phyloP scores from a whole-genome alignment of 2,329 filamentous ascomycete species.

The Xylariaceae sp. region DNA sequence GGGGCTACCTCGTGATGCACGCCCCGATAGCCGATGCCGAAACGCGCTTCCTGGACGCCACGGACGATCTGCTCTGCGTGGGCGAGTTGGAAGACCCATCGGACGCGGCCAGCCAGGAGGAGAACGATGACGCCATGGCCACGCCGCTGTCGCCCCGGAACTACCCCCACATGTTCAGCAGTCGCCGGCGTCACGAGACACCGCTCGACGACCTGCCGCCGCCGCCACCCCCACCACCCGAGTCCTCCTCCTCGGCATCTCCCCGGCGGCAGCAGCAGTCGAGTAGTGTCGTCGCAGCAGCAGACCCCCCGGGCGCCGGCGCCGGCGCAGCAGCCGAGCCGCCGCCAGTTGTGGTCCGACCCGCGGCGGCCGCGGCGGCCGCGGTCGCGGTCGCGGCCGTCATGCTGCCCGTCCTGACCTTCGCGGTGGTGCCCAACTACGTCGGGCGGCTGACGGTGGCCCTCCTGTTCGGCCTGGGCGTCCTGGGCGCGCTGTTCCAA shows the following conservation, averaged over 20 bases:
- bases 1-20: constrained; percentile 46
- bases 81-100: constrained; percentile 17
- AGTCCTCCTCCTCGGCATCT: constrained; percentile 7
- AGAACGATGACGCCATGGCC: constrained; percentile 12
- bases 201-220: too few species aligned
- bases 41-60: constrained; percentile 48
- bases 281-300: constrained; percentile 6
- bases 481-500: constrained; percentile 25
- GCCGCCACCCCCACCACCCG: constrained; percentile 5
- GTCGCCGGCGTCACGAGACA: too few species aligned
- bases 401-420: constrained; percentile 50
- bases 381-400: too few species aligned
- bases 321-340: constrained; percentile 2
- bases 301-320: neutral
- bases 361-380: constrained; percentile 39
- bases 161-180: constrained; percentile 11
- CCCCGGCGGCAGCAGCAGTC: constrained; percentile 8
- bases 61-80: constrained; percentile 46
- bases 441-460: constrained; percentile 51
- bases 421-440: constrained; percentile 49
- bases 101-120: too few species aligned
- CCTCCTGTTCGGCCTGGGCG: constrained; percentile 40
- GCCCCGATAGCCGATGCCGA: constrained; percentile 52
- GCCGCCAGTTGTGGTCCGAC: constrained; percentile 10
- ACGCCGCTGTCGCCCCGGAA: too few species aligned